Conservation (phyloP, 805 yeast genomes). For the Naumovozyma dairenensis region DNA sequence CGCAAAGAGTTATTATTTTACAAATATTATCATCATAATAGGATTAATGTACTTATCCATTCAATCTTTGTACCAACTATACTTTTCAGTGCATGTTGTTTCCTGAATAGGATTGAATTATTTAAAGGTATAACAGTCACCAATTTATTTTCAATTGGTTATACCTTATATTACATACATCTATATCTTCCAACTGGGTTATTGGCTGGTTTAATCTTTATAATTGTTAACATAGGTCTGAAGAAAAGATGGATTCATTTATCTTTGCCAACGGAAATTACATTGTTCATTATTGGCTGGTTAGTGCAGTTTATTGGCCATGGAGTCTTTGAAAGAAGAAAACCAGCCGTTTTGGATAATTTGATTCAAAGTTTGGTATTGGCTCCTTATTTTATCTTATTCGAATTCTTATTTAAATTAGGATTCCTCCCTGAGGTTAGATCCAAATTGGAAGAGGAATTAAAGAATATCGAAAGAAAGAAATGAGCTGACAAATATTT, state of each 20-base stretch:
- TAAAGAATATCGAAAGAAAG: no score
- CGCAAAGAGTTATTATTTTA: conserved; percentile 47
- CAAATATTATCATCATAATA: conserved; percentile 43
- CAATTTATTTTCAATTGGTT: conserved; percentile 35
- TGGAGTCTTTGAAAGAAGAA: conserved; percentile 65
- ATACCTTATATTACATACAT: conserved; percentile 46
- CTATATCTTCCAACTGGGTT: conserved; percentile 47
- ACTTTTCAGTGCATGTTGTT: conserved; percentile 36
- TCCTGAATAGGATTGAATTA: conserved; percentile 12
- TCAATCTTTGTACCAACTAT: conserved; percentile 73
- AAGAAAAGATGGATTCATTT: conserved; percentile 11
- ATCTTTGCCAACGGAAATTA: conserved; percentile 11
- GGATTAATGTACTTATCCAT: conserved; percentile 65
- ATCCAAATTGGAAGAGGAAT: conserved; percentile 3
- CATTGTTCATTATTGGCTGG: conserved; percentile 56
- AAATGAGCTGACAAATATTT: no score
- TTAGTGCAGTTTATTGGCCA: conserved; percentile 81
- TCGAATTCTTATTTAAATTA: conserved; percentile 60
- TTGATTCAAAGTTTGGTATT: conserved; percentile 74
- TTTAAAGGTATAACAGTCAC: conserved; percentile 36
- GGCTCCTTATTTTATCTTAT: conserved; percentile 84
- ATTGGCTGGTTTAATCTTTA: conserved; percentile 33
- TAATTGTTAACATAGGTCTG: conserved; percentile 23
- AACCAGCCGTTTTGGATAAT: conserved; percentile 83
- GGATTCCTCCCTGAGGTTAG: conserved; percentile 44